These are phyloP conservation scores for Peniophora sp. DNA, from an alignment of 1,284 basidiomycete species.

Conservation along the genomic window DNA sequence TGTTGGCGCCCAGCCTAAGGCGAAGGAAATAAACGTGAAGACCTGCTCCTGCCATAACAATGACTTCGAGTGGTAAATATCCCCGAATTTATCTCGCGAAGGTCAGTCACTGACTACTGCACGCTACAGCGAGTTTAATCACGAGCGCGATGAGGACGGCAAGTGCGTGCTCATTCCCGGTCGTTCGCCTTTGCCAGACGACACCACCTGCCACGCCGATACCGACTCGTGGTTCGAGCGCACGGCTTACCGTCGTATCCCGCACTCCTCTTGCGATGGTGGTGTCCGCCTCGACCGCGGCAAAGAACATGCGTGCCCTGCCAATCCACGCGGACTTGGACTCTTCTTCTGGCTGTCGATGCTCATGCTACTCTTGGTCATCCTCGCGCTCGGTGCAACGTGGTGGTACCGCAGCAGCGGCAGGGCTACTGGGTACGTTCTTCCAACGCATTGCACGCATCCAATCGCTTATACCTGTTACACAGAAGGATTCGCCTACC, in stretches of 20 bases:
- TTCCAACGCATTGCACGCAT: conserved; percentile 1
- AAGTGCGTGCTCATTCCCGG: conserved; percentile 73
- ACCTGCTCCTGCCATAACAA: conserved; percentile 66
- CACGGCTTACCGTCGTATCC: conserved; percentile 84
- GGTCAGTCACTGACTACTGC: neutral
- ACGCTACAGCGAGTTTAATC: conserved; percentile 84
- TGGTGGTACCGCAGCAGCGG: conserved; percentile 75
- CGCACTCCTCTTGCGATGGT: conserved; percentile 77
- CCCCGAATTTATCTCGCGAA: neutral
- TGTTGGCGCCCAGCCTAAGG: conserved; percentile 64
- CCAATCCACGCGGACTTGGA: conserved; percentile 61
- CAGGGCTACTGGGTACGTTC: conserved; percentile 58
- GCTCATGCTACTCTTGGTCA: conserved; percentile 63
- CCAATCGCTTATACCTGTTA: conserved; percentile 7
- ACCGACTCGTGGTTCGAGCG: conserved; percentile 86
- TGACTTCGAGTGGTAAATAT: conserved; percentile 92
- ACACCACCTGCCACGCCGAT: conserved; percentile 54
- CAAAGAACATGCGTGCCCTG: conserved; percentile 67
- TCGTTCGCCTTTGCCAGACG: conserved; percentile 49
- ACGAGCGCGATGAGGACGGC: conserved; percentile 58
- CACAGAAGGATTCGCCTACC: conserved; percentile 73
- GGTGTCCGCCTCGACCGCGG: conserved; percentile 73
- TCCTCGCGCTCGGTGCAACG: conserved; percentile 68
- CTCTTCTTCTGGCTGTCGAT: conserved; percentile 80
- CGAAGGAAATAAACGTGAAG: conserved; percentile 43